Evolutionary conservation across 164 flowering plant species (phyloP), one percentile per base, ranked within the genome.

Genomic region (Nelumbo lutea): DNA sequence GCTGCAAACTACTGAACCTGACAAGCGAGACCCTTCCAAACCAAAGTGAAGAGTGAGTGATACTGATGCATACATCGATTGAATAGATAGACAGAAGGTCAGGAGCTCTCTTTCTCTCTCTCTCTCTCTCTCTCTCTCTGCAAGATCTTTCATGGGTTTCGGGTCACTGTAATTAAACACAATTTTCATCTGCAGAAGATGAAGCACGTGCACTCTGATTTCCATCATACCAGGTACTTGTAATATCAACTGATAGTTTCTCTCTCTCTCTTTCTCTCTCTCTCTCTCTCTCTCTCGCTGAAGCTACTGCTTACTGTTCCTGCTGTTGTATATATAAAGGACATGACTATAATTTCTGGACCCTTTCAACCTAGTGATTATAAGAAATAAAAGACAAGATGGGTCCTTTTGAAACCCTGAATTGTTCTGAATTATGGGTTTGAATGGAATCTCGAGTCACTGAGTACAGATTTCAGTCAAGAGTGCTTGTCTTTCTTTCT

Each of bases 181-280:
- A 2, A 14, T 7, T 48, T 38, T 15, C 61, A 45, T 71, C 52
- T 68, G 81, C 80, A 68, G 86, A 79, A 80, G 79, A 82, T 84
- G 76, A 74, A 78, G 68, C 91, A 89, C 91, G 90, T 85, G 91
- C 74, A 70, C 66, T 66, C 81, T 52, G 78, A 83, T 84, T 81
- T 79, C 73, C 82, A 72, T 80, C 87, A 73, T 78, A 71, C 66
- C 77, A 73, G 83, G 80, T 79, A 76, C 73, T 63, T 70, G 66
- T 78, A 50, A 66, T 75, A 43, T 61, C 67, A 72, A 61, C 70
- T 64, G 70, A 62, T 82, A 65, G 64, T 62, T 9, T 62, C 11
- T 11, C 14, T 15, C 13, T 11, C 67, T 71, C 71, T 66, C 43
- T 73, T 52, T 42, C 56, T 64, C 68, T 69, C 59, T 71, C 55